These are phyloP conservation scores for Dryadomyces quercus-mongolicae DNA, from an alignment of 2,329 filamentous ascomycete genomes.

Conservation along the genomic window DNA sequence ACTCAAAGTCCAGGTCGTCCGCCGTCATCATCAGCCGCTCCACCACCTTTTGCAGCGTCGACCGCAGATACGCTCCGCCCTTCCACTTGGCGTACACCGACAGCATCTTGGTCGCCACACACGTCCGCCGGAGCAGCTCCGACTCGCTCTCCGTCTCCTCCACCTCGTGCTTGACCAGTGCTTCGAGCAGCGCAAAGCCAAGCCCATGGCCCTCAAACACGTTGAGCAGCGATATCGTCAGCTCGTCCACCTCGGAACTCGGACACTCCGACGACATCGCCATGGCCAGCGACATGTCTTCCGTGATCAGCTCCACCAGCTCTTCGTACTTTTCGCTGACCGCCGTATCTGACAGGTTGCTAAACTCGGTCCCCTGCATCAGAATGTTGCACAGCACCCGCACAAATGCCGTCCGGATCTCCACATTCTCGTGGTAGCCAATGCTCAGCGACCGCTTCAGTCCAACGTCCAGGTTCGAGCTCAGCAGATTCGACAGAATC, in stretches of 20 bases:
- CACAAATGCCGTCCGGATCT: slow-evolving; percentile 58
- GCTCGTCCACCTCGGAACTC: slow-evolving; percentile 55
- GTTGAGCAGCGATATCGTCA: slow-evolving; percentile 54
- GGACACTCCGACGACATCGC: slow-evolving; percentile 56
- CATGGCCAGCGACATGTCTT: slow-evolving; percentile 48
- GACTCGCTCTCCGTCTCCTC: slow-evolving; percentile 59
- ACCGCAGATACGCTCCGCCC: slow-evolving; percentile 48
- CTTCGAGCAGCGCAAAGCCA: slow-evolving; percentile 51
- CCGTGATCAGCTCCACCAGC: slow-evolving; percentile 49
- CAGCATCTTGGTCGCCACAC: slow-evolving; percentile 61
- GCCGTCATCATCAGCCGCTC: slow-evolving; percentile 55
- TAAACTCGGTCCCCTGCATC: slow-evolving; percentile 61
- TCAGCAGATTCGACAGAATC: slow-evolving; percentile 56
- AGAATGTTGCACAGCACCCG: slow-evolving; percentile 60
- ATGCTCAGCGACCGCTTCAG: slow-evolving; percentile 59
- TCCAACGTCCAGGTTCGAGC: slow-evolving; percentile 60
- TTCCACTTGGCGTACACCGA: slow-evolving; percentile 64
- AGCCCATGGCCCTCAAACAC: slow-evolving; percentile 57
- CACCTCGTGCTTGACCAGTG: slow-evolving; percentile 56
- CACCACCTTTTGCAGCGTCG: slow-evolving; percentile 53
- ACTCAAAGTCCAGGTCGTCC: slow-evolving; percentile 54
- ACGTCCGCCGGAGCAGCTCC: slow-evolving; percentile 54
- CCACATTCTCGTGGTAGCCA: slow-evolving; percentile 57
- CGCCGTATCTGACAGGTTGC: slow-evolving; percentile 52
- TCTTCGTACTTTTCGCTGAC: slow-evolving; percentile 59